These are phyloP conservation scores for Sarocladium brachiariae DNA, from an alignment of 2,329 filamentous ascomycete species.

Conservation along the genomic window DNA sequence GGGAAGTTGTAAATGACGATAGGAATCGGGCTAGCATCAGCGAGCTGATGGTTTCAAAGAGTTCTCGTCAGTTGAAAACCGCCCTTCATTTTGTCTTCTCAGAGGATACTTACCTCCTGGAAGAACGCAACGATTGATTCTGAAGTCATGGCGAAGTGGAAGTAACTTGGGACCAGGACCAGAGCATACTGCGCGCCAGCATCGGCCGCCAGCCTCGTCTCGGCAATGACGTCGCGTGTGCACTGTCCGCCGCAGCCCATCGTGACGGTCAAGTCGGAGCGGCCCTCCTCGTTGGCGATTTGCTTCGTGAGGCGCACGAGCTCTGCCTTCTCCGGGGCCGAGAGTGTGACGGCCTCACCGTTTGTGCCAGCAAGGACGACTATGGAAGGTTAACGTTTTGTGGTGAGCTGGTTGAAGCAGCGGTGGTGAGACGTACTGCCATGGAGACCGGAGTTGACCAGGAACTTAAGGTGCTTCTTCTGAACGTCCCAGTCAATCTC, in stretches of 20 bases:
- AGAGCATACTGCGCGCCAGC: slow-evolving; percentile 62
- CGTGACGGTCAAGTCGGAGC: slow-evolving; percentile 53
- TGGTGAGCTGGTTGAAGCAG: slow-evolving; percentile 7
- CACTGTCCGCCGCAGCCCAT: slow-evolving; percentile 61
- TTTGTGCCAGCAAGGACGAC: slow-evolving; percentile 67
- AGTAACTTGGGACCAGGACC: slow-evolving; percentile 65
- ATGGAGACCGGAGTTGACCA: slow-evolving; percentile 46
- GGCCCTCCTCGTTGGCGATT: slow-evolving; percentile 52
- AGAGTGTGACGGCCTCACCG: slow-evolving; percentile 65
- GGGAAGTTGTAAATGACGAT: slow-evolving; percentile 70
- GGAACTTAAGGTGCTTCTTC: slow-evolving; percentile 44
- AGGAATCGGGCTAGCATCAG: slow-evolving; percentile 52
- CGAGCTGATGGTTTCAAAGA: too few relatives aligned
- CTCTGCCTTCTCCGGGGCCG: slow-evolving; percentile 53
- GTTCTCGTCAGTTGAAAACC: too few relatives aligned
- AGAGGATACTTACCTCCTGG: slow-evolving; percentile 34
- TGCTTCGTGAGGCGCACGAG: slow-evolving; percentile 41
- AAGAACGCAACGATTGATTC: slow-evolving; percentile 58
- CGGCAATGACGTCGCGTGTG: slow-evolving; percentile 57
- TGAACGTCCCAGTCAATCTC: slow-evolving; percentile 51
- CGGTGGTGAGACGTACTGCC: slow-evolving; percentile 27
- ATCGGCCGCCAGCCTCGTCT: slow-evolving; percentile 54
- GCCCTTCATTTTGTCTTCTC: too few relatives aligned
- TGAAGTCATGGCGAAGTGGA: slow-evolving; percentile 55
- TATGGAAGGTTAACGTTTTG: slow-evolving; percentile 9